phyloP scores from a whole-genome alignment of 306 rosid species.

The Dryas drummondii region DNA sequence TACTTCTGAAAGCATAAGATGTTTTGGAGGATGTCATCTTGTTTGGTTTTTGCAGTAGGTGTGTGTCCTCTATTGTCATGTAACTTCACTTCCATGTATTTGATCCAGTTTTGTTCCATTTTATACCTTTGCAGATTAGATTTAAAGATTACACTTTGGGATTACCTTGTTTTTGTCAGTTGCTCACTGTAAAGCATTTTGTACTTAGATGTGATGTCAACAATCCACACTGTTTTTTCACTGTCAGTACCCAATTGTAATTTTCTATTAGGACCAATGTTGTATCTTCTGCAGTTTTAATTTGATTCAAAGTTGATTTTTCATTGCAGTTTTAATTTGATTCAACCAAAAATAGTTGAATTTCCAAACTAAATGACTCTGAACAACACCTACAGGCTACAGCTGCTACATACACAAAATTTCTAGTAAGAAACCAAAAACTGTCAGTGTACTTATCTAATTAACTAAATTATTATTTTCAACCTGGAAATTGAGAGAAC shows the following conservation, averaged over 20 bases:
- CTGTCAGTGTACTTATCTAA: no score
- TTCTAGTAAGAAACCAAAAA: no score
- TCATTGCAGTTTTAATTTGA: neutral
- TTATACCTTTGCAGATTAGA: slow-evolving; percentile 34
- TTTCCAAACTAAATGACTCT: neutral
- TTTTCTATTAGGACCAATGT: no score
- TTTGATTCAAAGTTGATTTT: no score
- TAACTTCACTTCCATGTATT: slow-evolving; percentile 24
- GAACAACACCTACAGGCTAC: no score
- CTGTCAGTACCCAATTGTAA: neutral
- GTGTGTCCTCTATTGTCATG: slow-evolving; percentile 31
- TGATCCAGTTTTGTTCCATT: slow-evolving; percentile 29
- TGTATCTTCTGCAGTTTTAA: no score
- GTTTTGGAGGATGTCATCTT: slow-evolving; percentile 34
- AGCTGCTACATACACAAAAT: no score
- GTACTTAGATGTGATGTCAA: slow-evolving; percentile 27
- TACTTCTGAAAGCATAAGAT: slow-evolving; percentile 28
- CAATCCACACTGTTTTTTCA: slow-evolving; percentile 4
- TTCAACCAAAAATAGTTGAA: neutral
- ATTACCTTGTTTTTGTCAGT: slow-evolving; percentile 2
- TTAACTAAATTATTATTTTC: no score
- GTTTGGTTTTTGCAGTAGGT: slow-evolving; percentile 37
- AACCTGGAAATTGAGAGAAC: no score
- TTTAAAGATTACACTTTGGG: slow-evolving; percentile 17
- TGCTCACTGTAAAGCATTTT: slow-evolving; percentile 20